Evolutionary conservation across 2,329 filamentous ascomycete species (phyloP), one percentile per base, ranked within the genome.

Genomic region (Colletotrichum costaricense): DNA sequence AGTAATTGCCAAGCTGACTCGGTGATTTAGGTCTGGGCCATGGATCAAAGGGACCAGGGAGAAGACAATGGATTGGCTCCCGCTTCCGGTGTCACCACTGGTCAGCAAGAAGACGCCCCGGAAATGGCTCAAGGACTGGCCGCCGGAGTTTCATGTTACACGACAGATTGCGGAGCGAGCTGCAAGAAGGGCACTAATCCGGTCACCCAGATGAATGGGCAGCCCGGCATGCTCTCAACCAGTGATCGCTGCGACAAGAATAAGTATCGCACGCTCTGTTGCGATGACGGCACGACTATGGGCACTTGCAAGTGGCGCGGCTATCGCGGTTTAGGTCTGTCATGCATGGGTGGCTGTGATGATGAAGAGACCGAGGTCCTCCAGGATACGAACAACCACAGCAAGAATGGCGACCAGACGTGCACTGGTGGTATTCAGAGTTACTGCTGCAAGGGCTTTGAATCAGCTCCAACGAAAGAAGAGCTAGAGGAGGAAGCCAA

Each of bases 371-470:
- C 78, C 0, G 78, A 81, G 55, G 46, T 82, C 8, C 70, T 73
- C 2, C 74, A 73, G 19, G 77, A 82, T 67, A 81, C 78, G 6
- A 82, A 81, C 68, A 67, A 73, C 56, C 77, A 79, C 46, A 74
- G 73, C 35, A 75, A 77, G 19, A 78, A 77, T 26, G 72, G 72
- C 6, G 81, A 82, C 46, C 77, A 80, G 33, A 79, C 75, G 9
- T 82, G 81, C 67, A 78, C 68, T 16, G 79, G 79, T 12, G 79
- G 79, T 19, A 67, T 75, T 1, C 79, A 80, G 60, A 78, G 75
- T 46, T 81, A 78, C 56, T 80, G 79, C 56, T 81, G 79, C 52
- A 71, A 72, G 5, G 80, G 79, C 2, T 83, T 82, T 74, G 80
- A 76, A 71, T 74, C 80, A 5, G 57, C 78, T 3, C 70, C 73